Evolutionary conservation across 805 yeast species (phyloP).

Genomic region (Zygosaccharomyces siamensis): DNA sequence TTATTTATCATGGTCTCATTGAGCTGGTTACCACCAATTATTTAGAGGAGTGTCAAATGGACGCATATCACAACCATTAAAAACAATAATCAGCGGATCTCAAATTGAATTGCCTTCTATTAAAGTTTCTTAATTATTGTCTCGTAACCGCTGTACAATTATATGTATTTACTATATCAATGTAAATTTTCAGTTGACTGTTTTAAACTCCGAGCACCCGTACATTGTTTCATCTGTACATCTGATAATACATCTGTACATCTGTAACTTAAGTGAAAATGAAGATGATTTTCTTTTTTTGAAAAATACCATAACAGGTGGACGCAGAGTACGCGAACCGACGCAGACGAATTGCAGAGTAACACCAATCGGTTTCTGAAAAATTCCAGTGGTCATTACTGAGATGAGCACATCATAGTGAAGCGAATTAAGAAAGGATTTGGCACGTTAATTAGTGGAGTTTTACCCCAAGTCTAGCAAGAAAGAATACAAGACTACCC

Average conservation of each 20-base stretch:
- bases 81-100: too few relatives aligned
- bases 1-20: too few relatives aligned
- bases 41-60: too few relatives aligned
- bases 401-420: not conserved
- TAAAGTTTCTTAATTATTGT: not conserved
- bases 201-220: not conserved
- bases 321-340: not conserved
- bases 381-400: not conserved
- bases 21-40: too few relatives aligned
- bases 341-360: slow-evolving; percentile 1
- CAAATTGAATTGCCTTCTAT: not conserved
- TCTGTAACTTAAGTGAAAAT: too few relatives aligned
- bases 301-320: not conserved
- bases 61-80: too few relatives aligned
- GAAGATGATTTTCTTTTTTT: not conserved
- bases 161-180: not conserved
- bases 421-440: not conserved
- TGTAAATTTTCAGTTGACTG: not conserved
- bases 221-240: not conserved
- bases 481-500: not conserved
- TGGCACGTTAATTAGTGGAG: not conserved
- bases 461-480: slow-evolving; percentile 4
- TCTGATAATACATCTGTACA: not conserved
- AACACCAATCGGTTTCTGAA: slow-evolving; percentile 1
- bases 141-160: not conserved